Evolutionary conservation across 352 stramenopile genomes (phyloP).

Genomic region (Globisporangium okanoganense): DNA sequence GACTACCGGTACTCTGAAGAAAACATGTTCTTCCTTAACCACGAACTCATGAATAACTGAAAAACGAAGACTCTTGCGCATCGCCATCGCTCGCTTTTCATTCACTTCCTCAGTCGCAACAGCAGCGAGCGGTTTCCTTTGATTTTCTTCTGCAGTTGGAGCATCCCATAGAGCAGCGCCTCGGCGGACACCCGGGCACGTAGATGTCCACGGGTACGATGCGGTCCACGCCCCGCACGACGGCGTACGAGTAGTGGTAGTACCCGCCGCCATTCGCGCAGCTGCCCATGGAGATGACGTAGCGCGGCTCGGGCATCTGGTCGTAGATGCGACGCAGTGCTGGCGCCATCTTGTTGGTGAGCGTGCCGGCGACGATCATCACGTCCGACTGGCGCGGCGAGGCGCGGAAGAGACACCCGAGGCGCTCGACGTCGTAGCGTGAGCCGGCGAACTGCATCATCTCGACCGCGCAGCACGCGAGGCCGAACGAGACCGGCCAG

Average conservation of each 20-base stretch:
- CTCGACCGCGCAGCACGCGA: slow-evolving; percentile 99
- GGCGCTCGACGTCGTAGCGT: slow-evolving; percentile 98
- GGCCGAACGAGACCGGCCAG: slow-evolving; percentile 77
- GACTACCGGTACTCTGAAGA: too few relatives aligned
- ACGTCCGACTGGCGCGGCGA: slow-evolving; percentile 95
- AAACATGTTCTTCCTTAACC: too few relatives aligned
- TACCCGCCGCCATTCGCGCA: slow-evolving; percentile 95
- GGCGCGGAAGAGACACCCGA: slow-evolving; percentile 98
- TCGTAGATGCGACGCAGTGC: slow-evolving; percentile 97
- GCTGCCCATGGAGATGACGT: slow-evolving; percentile 98
- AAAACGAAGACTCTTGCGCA: too few relatives aligned
- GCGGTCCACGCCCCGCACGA: slow-evolving; percentile 95
- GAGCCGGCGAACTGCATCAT: slow-evolving; percentile 94
- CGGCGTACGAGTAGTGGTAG: slow-evolving; percentile 94
- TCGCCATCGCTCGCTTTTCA: too few relatives aligned
- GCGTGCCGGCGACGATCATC: slow-evolving; percentile 99
- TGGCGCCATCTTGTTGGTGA: slow-evolving; percentile 99
- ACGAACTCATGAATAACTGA: too few relatives aligned
- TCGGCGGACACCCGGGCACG: too few relatives aligned
- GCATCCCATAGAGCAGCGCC: too few relatives aligned
- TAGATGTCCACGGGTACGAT: slow-evolving; percentile 99
- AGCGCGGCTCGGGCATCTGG: slow-evolving; percentile 99
- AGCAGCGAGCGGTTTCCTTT: too few relatives aligned
- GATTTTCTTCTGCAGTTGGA: too few relatives aligned
- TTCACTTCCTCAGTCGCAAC: too few relatives aligned